Evolutionary conservation across 176 grass and related monocot genomes (phyloP), one percentile per base, ranked within the genome.

Genomic region (Carex parvula): DNA sequence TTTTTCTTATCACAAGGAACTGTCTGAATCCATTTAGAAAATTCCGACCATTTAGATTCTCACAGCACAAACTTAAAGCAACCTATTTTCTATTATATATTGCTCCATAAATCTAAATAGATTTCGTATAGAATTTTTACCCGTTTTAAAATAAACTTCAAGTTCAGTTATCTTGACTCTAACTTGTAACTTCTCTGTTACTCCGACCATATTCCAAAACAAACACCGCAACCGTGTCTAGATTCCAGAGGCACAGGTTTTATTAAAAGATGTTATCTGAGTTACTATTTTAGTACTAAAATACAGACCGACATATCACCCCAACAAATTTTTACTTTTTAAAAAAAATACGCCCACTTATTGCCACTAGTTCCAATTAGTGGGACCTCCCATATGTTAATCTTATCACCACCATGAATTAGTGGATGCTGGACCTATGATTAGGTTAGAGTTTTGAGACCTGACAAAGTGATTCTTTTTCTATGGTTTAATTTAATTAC

Each of bases 251-350:
- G 52, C 42, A 59, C 44, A 82, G 66, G 18, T 60, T 82, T 82
- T 82, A 82, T 82, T 82, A 66, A 82, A 82, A 82, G 60, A 82
- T 63, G 79, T 82, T 82, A 63, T 82, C 79, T 44, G 21, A 82
- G 42, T 37, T 21, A 81, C n/a, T 44, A 81, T 64, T 46, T 12
- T 14, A 81, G 41, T 82, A 70, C 26, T 64, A 46, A 64, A 82
- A 82, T 82, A 82, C 42, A 65, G 60, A 65, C 79, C 79, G 60
- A 82, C 79, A 82, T 39, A 50, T 26, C 60, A 42, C 35, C 37
- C 20, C 58, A 65, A 81, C 33, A 46, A 70, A 70, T 2, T 8
- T 48, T 74, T 26, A 12, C 8, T 75, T 75, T 75, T 53, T 9
- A 5, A 77, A 35, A 58, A 59, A 61, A 44, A 52, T 52, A 44